Conservation (phyloP, 495 filamentous ascomycete species). For the Hyaloscypha finlandica region DNA sequence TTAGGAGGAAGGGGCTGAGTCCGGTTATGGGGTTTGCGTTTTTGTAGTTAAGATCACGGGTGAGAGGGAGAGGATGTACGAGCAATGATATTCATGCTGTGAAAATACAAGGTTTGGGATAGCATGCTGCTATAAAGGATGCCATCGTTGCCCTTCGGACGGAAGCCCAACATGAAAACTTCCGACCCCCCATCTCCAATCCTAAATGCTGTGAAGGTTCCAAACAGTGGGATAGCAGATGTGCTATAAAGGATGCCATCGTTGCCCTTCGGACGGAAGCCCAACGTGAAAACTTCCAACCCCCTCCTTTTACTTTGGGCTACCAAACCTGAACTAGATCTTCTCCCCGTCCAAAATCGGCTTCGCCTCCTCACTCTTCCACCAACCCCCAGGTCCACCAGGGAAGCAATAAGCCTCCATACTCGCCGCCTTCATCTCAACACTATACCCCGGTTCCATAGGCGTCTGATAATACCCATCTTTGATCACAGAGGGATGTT, state of each 20-base stretch:
- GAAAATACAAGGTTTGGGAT: neutral
- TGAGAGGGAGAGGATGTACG: neutral
- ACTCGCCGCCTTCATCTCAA: constrained; percentile 89
- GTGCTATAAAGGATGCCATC: constrained; percentile 57
- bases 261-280: constrained; percentile 59
- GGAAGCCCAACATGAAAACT: constrained; percentile 24
- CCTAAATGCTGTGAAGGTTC: neutral
- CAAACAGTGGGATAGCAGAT: neutral
- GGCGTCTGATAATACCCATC: constrained; percentile 90
- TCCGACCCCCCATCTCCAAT: neutral
- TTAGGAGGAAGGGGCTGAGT: no score
- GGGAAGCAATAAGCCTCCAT: constrained; percentile 79
- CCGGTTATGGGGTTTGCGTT: no score
- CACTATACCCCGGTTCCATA: constrained; percentile 78
- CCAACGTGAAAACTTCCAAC: constrained; percentile 40
- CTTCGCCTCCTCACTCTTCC: constrained; percentile 71
- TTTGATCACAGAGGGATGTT: constrained; percentile 75
- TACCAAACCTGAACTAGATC: constrained; percentile 35
- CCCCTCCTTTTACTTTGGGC: neutral
- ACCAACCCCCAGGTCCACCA: constrained; percentile 79
- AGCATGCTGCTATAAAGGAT: constrained; percentile 3
- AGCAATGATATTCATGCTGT: constrained; percentile 1
- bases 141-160: constrained; percentile 22
- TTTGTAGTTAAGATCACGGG: no score
- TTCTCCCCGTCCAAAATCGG: constrained; percentile 62